Percentiles rank a stretch among this genome's conserved stretches.
phyloP scores from a whole-genome alignment of 2,329 filamentous ascomycete genomes.

The Neopestalotiopsis sp. region DNA sequence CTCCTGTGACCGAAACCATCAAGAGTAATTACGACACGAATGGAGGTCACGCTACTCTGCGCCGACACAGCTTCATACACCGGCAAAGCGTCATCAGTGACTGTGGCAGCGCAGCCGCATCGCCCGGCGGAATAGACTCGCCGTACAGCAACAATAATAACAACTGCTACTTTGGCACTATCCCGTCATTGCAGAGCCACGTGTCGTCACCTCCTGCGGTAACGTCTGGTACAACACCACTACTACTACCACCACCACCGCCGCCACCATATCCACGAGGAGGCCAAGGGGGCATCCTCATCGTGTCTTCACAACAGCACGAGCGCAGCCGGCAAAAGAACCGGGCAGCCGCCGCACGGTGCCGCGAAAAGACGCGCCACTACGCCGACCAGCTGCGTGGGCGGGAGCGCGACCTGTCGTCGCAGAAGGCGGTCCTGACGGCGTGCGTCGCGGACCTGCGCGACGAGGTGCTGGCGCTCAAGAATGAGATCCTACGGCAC shows the following conservation, averaged over 20 bases:
- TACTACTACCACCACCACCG: too few relatives aligned
- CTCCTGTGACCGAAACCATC: not conserved
- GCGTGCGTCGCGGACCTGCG: slow-evolving; percentile 27
- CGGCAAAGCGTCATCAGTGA: not conserved
- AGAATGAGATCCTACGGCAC: slow-evolving; percentile 36
- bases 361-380: slow-evolving; percentile 36
- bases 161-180: not conserved
- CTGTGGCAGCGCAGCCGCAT: not conserved
- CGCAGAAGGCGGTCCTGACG: slow-evolving; percentile 26
- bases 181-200: not conserved
- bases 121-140: not conserved
- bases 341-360: slow-evolving; percentile 36
- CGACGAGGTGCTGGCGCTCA: slow-evolving; percentile 38
- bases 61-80: not conserved
- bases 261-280: too few relatives aligned
- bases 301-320: not conserved
- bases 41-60: not conserved
- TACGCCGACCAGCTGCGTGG: slow-evolving; percentile 32
- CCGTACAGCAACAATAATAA: not conserved
- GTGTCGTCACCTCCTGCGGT: not conserved
- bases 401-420: slow-evolving; percentile 25
- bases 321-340: slow-evolving; percentile 27
- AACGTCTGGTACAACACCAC: too few relatives aligned
- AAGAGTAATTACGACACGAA: not conserved
- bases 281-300: not conserved